phyloP scores from a whole-genome alignment of 2,329 filamentous ascomycete species.

The Phyllosticta citriasiana region DNA sequence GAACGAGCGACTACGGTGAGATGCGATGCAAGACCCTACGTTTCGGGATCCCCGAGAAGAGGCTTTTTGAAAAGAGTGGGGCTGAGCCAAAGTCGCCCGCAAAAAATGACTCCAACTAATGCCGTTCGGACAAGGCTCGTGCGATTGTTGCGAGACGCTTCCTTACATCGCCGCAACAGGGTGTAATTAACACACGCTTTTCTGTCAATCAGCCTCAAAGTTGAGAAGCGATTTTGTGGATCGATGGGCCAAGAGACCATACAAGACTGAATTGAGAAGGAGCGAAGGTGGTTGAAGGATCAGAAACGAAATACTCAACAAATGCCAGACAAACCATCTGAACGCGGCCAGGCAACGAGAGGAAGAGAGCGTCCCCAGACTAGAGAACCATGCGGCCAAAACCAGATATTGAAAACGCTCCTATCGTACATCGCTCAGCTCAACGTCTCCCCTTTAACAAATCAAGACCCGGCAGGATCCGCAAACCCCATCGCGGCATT shows the following conservation, averaged over 20 bases:
- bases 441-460: background rate
- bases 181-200: background rate
- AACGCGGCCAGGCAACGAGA: background rate
- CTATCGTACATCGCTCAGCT: background rate
- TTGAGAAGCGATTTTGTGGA: background rate
- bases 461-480: background rate
- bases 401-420: background rate
- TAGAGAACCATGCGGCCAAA: background rate
- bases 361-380: background rate
- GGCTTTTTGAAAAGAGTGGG: no score
- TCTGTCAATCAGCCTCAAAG: background rate
- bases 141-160: background rate
- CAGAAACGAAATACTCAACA: background rate
- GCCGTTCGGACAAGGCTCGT: background rate
- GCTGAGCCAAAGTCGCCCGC: background rate
- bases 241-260: background rate
- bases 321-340: background rate
- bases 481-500: conserved; percentile 19
- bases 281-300: background rate
- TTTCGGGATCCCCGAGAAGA: no score
- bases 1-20: no score
- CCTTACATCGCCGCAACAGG: background rate
- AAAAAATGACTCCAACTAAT: background rate
- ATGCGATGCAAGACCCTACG: no score
- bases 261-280: background rate